phyloP scores from a whole-genome alignment of 225 moss, liverwort and hornwort species.

The Sphagnum contortum region DNA sequence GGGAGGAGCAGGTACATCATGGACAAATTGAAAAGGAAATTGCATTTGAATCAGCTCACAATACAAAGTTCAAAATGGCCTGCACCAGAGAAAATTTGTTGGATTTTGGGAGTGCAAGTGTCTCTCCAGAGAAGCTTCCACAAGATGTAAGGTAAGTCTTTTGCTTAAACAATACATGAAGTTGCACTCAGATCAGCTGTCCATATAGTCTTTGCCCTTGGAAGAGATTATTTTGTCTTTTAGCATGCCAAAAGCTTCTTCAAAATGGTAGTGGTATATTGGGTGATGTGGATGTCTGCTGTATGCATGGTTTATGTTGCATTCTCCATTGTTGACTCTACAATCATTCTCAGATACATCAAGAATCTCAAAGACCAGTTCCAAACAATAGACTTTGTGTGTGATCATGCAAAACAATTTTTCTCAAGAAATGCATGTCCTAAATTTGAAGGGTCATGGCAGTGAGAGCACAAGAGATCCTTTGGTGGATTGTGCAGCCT shows the following conservation, averaged over 20 bases:
- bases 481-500: slow-evolving; percentile 71
- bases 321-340: no score
- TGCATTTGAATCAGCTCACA: slow-evolving; percentile 34
- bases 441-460: slow-evolving; percentile 33
- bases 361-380: not conserved
- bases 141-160: slow-evolving; percentile 57
- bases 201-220: slow-evolving; percentile 1
- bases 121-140: slow-evolving; percentile 54
- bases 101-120: slow-evolving; percentile 47
- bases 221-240: not conserved
- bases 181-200: no score
- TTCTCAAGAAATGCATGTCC: slow-evolving; percentile 4
- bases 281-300: not conserved
- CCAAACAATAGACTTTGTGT: no score
- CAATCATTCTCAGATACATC: not conserved
- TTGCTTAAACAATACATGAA: no score
- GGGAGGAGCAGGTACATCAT: slow-evolving; percentile 16
- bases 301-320: slow-evolving; percentile 2
- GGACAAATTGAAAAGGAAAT: slow-evolving; percentile 23
- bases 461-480: slow-evolving; percentile 81
- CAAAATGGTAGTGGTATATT: not conserved
- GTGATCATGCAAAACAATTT: not conserved
- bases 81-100: slow-evolving; percentile 50
- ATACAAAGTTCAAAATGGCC: slow-evolving; percentile 46
- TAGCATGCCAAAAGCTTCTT: not conserved